phyloP scores from a whole-genome alignment of 257 asterid species.

The Penstemon davidsonii region DNA sequence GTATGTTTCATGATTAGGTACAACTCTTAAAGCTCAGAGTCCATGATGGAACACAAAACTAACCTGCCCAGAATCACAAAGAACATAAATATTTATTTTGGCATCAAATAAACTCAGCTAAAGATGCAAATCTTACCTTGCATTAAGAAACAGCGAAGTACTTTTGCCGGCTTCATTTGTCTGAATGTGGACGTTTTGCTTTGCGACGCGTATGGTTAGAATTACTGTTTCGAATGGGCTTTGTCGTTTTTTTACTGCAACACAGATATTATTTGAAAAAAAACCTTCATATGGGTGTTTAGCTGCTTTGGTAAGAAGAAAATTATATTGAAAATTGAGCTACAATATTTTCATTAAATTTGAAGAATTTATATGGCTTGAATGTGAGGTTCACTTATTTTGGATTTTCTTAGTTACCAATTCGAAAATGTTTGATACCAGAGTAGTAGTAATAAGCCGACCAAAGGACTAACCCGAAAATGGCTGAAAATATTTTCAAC shows the following conservation, averaged over 20 bases:
- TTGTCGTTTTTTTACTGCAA: constrained; percentile 42
- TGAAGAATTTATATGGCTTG: too few relatives aligned
- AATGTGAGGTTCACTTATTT: too few relatives aligned
- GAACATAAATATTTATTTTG: not conserved
- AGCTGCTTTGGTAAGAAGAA: constrained; percentile 1
- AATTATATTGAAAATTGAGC: constrained; percentile 6
- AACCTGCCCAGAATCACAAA: constrained; percentile 30
- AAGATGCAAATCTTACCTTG: constrained; percentile 24
- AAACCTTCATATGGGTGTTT: not conserved
- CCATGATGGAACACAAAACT: constrained; percentile 13
- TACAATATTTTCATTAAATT: not conserved
- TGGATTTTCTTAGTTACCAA: too few relatives aligned
- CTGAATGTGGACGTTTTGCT: constrained; percentile 50
- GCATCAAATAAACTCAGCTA: not conserved
- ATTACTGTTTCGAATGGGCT: constrained; percentile 33
- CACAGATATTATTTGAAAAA: not conserved
- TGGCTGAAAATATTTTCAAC: constrained; percentile 39
- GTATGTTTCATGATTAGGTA: constrained; percentile 25
- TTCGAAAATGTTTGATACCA: too few relatives aligned
- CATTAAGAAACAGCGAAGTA: constrained; percentile 18
- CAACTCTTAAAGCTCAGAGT: constrained; percentile 17
- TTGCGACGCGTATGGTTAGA: constrained; percentile 44
- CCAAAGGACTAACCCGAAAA: constrained; percentile 41
- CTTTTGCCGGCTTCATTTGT: constrained; percentile 33
- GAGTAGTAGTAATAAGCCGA: constrained; percentile 18